These are phyloP conservation scores for Pseudogymnoascus sp. DNA, from an alignment of 2,329 filamentous ascomycete species.

Conservation along the genomic window DNA sequence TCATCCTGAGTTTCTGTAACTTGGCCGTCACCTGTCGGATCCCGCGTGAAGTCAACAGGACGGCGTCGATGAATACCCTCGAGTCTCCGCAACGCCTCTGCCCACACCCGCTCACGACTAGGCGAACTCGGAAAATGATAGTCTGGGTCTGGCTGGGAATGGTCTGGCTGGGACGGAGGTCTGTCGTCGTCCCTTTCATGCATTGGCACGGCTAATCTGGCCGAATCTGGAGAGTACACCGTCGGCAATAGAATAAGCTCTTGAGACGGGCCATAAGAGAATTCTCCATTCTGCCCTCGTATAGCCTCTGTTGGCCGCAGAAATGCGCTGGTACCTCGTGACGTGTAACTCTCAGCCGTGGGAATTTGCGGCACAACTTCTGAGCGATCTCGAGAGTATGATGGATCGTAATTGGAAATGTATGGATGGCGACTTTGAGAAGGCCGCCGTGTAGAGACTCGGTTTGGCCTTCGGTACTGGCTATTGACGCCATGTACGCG, in stretches of 20 bases:
- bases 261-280: neutral
- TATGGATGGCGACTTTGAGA: neutral
- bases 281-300: neutral
- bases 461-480: neutral
- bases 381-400: neutral
- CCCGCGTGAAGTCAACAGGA: neutral
- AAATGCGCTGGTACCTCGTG: neutral
- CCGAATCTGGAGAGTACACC: neutral
- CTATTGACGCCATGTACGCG: neutral
- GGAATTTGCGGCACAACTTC: neutral
- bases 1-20: neutral
- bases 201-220: neutral
- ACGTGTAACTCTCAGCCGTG: neutral
- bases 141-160: neutral
- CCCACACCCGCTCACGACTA: neutral
- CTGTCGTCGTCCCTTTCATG: neutral
- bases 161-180: neutral
- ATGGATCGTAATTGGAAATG: neutral
- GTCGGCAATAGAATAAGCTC: neutral
- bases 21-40: neutral
- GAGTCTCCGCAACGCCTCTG: neutral
- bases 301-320: neutral
- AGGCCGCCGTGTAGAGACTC: neutral
- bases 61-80: neutral
- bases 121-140: neutral